Base-by-base conservation (phyloP, 2,329 filamentous ascomycete genomes). In the Cladosporium cucumerinum region DNA sequence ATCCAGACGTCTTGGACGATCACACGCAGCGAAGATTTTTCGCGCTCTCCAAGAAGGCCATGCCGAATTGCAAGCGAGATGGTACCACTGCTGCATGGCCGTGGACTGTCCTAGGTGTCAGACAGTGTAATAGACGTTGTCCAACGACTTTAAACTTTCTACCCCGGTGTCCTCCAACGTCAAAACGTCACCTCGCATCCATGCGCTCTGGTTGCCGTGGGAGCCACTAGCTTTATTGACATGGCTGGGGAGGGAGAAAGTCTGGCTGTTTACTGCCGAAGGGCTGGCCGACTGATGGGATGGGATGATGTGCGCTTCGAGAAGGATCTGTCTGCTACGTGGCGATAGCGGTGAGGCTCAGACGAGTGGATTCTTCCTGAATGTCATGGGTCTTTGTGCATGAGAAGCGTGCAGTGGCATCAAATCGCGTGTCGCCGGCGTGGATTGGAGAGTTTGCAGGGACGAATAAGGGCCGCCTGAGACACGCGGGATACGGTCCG, bases 211-310 rank as follows among this genome's bases (percentile, higher is more conserved):
- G 60, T 62, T 62, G 60, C 60, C 49, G 39, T n/a, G 28, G 60
- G 32, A 39, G 34, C 32, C 60, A 62, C 48, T 62, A 62, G 60
- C 60, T 54, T 30, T 62, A 26, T 62, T 62, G 60, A 61, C 59
- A 61, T 30, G 51, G 51, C 51, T 30, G 26, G 26, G 18, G 26
- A 6, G 14, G 18, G 12, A 32, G 51, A 54, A 32, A 30, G 25
- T 54, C 39, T 46, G n/a, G 18, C n/a, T 52, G 48, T 61, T 61
- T 61, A 36, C 59, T 30, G 51, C 51, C 51, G 39, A 46, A 34
- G 30, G 30, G 28, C 36, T 48, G 57, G 57, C 57, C 43, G 36
- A 32, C 14, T 34, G 32, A 34, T 34, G 32, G 32, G 28, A 28
- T 28, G 30, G 21, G 52, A 51, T 36, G 59, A n/a, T 30, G 48